phyloP scores from a whole-genome alignment of 2,329 filamentous ascomycete species.

The Annulohypoxylon truncatum region DNA sequence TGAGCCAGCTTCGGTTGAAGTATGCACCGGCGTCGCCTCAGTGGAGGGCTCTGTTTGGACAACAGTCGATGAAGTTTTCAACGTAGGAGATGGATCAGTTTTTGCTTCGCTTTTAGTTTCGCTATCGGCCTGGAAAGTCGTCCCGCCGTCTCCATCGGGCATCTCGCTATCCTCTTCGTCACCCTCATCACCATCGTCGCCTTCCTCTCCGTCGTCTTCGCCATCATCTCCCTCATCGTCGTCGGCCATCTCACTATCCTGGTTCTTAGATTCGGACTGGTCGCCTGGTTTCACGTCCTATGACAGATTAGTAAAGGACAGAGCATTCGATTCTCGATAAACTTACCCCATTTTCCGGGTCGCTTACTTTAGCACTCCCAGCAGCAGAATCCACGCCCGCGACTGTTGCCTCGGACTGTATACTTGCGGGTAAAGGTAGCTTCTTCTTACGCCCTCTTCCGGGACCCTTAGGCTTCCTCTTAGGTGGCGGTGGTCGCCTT shows the following conservation, averaged over 20 bases:
- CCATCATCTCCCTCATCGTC: conserved; percentile 61
- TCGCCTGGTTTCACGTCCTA: conserved; percentile 57
- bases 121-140: conserved; percentile 46
- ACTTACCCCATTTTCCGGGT: conserved; percentile 55
- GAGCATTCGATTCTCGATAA: neutral
- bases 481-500: conserved; percentile 79
- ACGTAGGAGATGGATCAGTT: conserved; percentile 41
- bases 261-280: conserved; percentile 57
- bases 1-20: conserved; percentile 10
- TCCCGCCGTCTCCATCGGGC: conserved; percentile 60
- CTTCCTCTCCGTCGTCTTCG: conserved; percentile 61
- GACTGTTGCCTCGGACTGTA: conserved; percentile 51
- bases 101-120: conserved; percentile 50
- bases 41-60: conserved; percentile 41
- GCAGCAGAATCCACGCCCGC: conserved; percentile 54
- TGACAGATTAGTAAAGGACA: conserved; percentile 33
- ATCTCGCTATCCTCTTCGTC: conserved; percentile 58
- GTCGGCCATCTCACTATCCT: conserved; percentile 67
- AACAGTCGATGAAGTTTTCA: conserved; percentile 50
- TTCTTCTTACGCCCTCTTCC: conserved; percentile 85
- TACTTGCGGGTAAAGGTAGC: conserved; percentile 54
- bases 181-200: conserved; percentile 58
- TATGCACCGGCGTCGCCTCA: conserved; percentile 42
- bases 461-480: conserved; percentile 83
- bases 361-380: conserved; percentile 54